These are phyloP conservation scores for Cantharellus anzutake DNA, from an alignment of 768 basidiomycete genomes.

Conservation along the genomic window DNA sequence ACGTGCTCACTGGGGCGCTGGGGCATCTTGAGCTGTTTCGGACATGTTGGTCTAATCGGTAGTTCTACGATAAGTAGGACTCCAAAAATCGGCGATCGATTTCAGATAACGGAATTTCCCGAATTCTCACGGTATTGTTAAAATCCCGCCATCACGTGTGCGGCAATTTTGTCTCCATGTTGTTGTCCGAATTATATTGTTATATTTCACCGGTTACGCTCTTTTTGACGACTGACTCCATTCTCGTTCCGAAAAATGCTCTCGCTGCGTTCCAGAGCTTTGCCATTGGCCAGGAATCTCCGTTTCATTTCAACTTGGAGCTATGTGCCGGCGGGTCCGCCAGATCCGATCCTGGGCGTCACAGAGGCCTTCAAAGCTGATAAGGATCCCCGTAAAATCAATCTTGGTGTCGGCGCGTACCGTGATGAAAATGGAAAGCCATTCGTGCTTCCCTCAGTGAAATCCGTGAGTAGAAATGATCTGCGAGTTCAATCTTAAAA, in stretches of 20 bases:
- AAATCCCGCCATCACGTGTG: no score
- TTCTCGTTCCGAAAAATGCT: neutral
- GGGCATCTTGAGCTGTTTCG: no score
- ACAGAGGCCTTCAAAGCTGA: slow-evolving; percentile 96
- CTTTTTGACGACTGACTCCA: no score
- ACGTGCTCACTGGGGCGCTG: no score
- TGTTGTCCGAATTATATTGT: no score
- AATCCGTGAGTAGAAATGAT: slow-evolving; percentile 35
- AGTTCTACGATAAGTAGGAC: no score
- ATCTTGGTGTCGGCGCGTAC: slow-evolving; percentile 94
- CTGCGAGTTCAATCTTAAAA: neutral
- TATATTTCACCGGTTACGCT: no score
- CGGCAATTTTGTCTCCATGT: no score
- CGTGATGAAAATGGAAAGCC: slow-evolving; percentile 90
- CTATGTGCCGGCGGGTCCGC: slow-evolving; percentile 68
- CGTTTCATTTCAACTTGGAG: slow-evolving; percentile 54
- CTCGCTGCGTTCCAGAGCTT: neutral
- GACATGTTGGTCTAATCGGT: no score
- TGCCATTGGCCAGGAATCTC: neutral
- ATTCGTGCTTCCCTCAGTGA: slow-evolving; percentile 75
- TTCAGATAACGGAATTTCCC: no score
- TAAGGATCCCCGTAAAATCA: slow-evolving; percentile 82
- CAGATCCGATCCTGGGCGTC: slow-evolving; percentile 83
- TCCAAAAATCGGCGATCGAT: no score
- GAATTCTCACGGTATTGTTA: no score